Conservation (phyloP, 2,329 filamentous ascomycete species). For the Arachnomyces sp. region DNA sequence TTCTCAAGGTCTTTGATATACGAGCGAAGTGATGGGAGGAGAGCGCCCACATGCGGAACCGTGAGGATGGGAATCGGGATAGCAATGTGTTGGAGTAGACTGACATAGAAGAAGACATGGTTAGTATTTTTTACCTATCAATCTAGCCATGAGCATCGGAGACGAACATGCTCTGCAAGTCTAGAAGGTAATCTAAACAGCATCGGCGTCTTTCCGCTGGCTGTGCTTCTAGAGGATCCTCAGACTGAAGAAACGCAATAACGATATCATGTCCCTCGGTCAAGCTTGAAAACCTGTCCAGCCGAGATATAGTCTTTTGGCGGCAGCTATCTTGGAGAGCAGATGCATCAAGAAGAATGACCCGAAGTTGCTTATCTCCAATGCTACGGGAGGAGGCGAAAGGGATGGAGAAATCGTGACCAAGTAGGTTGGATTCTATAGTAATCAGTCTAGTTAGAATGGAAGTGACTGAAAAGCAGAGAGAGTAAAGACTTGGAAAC, state of each 20-base stretch:
- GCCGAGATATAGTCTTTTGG: conserved; percentile 12
- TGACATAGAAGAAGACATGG: conserved; percentile 1
- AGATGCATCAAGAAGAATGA: conserved; percentile 16
- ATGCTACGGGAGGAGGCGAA: not conserved
- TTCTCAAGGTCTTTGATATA: conserved; percentile 31
- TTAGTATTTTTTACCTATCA: not conserved
- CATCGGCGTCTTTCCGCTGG: conserved; percentile 14
- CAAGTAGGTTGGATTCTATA: conserved; percentile 13
- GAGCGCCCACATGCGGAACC: conserved; percentile 18
- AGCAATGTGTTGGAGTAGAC: conserved; percentile 17
- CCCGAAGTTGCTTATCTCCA: conserved; percentile 6
- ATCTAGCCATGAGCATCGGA: conserved; percentile 1
- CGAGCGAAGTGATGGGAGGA: conserved; percentile 16
- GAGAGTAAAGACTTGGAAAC: conserved; percentile 9
- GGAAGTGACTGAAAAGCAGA: not conserved
- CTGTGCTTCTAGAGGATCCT: conserved; percentile 11
- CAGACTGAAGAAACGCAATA: conserved; percentile 19
- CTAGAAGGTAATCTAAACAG: conserved; percentile 14
- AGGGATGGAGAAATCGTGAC: conserved; percentile 16
- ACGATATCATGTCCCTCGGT: conserved; percentile 8
- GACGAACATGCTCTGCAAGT: conserved; percentile 20
- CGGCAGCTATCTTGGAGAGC: conserved; percentile 12
- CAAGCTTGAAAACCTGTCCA: conserved; percentile 12
- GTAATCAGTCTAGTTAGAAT: not conserved
- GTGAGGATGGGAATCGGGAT: conserved; percentile 23